Conservation (phyloP, 139 green algal species). For the Micromonas pusilla region DNA sequence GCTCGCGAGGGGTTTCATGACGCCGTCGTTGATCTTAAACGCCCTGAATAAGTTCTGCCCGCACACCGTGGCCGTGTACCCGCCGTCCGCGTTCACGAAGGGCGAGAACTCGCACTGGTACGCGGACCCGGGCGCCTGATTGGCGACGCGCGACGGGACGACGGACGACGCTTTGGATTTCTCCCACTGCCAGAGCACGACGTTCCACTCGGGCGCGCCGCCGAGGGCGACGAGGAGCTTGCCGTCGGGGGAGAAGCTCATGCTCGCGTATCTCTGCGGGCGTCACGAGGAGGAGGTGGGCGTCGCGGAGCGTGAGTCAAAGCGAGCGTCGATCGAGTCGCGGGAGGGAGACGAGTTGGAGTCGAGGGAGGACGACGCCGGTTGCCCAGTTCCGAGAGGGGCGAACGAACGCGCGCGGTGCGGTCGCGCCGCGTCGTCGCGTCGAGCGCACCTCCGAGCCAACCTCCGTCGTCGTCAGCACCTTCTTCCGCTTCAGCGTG, state of each 20-base stretch:
- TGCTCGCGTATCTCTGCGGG: constrained; percentile 76
- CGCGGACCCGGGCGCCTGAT: no score
- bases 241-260: constrained; percentile 76
- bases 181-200: constrained; percentile 83
- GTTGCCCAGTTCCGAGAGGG: no score
- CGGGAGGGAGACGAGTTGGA: no score
- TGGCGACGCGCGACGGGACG: no score
- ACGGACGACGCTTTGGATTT: constrained; percentile 75
- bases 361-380: no score
- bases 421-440: no score
- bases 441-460: constrained; percentile 61
- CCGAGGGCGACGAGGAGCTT: constrained; percentile 70
- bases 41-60: constrained; percentile 60
- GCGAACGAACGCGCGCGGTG: no score
- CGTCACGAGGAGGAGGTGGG: no score
- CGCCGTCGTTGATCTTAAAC: constrained; percentile 40
- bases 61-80: constrained; percentile 51
- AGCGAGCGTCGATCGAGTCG: no score
- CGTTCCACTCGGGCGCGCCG: constrained; percentile 76
- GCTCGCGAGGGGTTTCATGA: constrained; percentile 47
- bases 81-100: background rate
- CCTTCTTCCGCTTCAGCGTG: constrained; percentile 78
- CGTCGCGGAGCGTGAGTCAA: background rate
- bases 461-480: constrained; percentile 55
- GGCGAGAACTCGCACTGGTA: no score